Evolutionary conservation across 768 basidiomycete species (phyloP).

Genomic region (Boletus subcaerulescens): DNA sequence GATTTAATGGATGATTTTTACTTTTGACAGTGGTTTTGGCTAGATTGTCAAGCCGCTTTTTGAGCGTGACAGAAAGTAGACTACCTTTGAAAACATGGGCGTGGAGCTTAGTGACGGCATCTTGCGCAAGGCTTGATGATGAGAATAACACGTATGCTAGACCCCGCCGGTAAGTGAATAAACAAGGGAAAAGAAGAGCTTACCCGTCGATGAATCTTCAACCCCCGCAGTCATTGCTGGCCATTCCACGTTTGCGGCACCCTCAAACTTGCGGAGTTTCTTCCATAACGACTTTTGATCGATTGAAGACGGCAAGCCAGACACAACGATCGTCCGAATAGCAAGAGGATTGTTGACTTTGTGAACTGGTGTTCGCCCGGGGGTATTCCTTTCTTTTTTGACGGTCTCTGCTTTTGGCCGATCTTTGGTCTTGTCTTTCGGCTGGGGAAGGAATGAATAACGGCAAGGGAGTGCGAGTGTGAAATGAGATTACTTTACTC

Average conservation of each 20-base stretch:
- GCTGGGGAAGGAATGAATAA: slow-evolving; percentile 28
- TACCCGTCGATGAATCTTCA: slow-evolving; percentile 54
- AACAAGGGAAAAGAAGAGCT: background rate
- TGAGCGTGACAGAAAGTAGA: slow-evolving; percentile 81
- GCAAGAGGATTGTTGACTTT: slow-evolving; percentile 69
- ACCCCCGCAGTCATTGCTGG: slow-evolving; percentile 47
- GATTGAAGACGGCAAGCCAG: slow-evolving; percentile 63
- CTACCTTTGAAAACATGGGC: slow-evolving; percentile 91
- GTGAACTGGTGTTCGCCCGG: slow-evolving; percentile 32
- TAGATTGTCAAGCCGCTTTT: slow-evolving; percentile 76
- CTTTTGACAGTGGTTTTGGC: slow-evolving; percentile 43
- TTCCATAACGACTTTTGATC: slow-evolving; percentile 77
- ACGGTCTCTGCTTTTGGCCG: slow-evolving; percentile 27
- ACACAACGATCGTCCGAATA: slow-evolving; percentile 74
- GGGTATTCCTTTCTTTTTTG: slow-evolving; percentile 41
- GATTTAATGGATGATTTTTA: background rate
- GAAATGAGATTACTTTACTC: slow-evolving; percentile 52
- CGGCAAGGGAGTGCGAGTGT: background rate
- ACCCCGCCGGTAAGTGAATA: background rate
- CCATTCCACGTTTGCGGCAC: slow-evolving; percentile 76
- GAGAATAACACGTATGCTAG: slow-evolving; percentile 75
- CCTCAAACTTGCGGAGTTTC: slow-evolving; percentile 75
- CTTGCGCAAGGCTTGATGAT: slow-evolving; percentile 61
- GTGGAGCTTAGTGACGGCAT: slow-evolving; percentile 78
- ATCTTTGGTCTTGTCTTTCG: slow-evolving; percentile 39